phyloP scores from a whole-genome alignment of 2,329 filamentous ascomycete species.

The Aspergillus sp. region DNA sequence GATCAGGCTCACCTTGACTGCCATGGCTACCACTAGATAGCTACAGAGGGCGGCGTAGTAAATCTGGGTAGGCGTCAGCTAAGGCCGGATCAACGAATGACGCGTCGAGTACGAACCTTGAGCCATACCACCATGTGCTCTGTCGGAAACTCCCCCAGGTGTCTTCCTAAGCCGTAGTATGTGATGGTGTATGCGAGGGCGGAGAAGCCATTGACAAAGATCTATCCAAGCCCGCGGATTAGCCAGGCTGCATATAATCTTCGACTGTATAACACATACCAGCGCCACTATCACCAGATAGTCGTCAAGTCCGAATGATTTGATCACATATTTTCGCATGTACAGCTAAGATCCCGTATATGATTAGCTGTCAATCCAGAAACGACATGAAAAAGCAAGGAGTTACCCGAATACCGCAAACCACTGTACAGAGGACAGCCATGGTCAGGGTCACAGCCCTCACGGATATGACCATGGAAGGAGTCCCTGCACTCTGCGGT shows the following conservation, averaged over 20 bases:
- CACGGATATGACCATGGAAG: conserved; percentile 4
- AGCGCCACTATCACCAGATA: conserved; percentile 15
- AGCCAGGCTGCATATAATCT: background rate
- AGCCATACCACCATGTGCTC: conserved; percentile 9
- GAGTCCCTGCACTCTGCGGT: background rate
- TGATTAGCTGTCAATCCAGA: background rate
- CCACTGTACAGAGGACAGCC: conserved; percentile 3
- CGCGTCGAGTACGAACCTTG: conserved; percentile 4
- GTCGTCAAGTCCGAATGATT: conserved; percentile 15
- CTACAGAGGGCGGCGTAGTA: conserved; percentile 12
- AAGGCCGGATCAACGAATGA: background rate
- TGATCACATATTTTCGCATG: conserved; percentile 14
- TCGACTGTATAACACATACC: conserved; percentile 1
- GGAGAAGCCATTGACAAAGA: conserved; percentile 12
- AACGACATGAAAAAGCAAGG: background rate
- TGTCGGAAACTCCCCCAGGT: conserved; percentile 6
- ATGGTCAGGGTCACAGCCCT: conserved; percentile 2
- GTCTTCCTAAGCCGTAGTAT: conserved; percentile 14
- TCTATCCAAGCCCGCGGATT: background rate
- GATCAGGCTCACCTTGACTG: conserved; percentile 14
- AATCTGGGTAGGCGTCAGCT: background rate
- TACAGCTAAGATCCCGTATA: conserved; percentile 8
- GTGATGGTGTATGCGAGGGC: conserved; percentile 14
- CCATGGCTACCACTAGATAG: conserved; percentile 11
- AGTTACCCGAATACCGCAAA: conserved; percentile 6